Base-by-base conservation (phyloP, 1,284 basidiomycete genomes). In the Cutaneotrichosporon cutaneum region DNA sequence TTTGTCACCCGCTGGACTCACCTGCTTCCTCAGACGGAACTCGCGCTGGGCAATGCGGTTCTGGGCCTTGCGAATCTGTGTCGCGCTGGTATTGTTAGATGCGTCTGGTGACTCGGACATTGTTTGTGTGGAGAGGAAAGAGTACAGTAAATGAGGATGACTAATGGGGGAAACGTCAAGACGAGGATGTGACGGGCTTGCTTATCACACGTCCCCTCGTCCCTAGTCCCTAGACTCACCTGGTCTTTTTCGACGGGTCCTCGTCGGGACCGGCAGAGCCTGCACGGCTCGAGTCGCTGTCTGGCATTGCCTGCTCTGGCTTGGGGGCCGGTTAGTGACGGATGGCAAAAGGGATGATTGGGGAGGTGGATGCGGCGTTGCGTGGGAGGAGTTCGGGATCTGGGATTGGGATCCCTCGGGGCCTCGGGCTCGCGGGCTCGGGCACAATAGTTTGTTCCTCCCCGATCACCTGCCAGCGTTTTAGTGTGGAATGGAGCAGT, bases 1-100 rank as follows among this genome's bases (percentile, higher is more conserved):
- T 26, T 1, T 11, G 35, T 7, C 47, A 30, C 1, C 1, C 14
- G 26, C 9, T 2, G 24, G 87, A 76, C 88, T 84, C 70, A 91
- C 90, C 76, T 94, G 92, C 76, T 94, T 94, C 68, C 92, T 83
- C 58, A 93, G 82, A 47, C 92, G 86, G 72, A 95, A 95, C 78
- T 95, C 92, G 54, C 92, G 86, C 77, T 95, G 93, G 1, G 92
- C 92, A 62, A 94, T 92, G 60, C 93, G 85, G 75, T 95, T 95
- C 79, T 95, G 92, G 5, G 75, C 73, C 54, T 77, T 77, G 53
- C 75, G 80, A 14, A 70, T 69, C 55, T 72, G 69, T 7, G 64
- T 70, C 13, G 70, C 72, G 30, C 68, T 71, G 51, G 24, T 27
- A 42, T 42, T n/a, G 54, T 66, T 51, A 66, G 61, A 9, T 30